Conservation (phyloP, 192 early-diverging fungal genomes). For the Phycomyces blakesleeanus region DNA sequence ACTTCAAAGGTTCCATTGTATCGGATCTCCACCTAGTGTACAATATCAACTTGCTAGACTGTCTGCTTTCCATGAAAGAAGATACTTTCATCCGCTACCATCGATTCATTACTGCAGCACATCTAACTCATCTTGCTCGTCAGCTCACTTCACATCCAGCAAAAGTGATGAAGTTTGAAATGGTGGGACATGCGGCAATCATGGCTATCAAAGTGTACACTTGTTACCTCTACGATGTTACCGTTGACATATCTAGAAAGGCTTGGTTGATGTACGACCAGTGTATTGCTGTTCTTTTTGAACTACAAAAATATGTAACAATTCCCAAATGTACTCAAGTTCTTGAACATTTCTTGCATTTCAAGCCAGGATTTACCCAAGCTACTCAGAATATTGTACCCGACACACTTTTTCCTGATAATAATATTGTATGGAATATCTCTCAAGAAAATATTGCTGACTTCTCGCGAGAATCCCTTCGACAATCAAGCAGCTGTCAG, state of each 20-base stretch:
- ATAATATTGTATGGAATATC: no score
- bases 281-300: background rate
- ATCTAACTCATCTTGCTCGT: background rate
- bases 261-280: slow-evolving; percentile 5
- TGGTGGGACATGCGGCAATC: slow-evolving; percentile 2
- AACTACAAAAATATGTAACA: background rate
- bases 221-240: background rate
- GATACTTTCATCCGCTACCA: background rate
- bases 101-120: background rate
- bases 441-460: no score
- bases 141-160: background rate
- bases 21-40: background rate
- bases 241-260: background rate
- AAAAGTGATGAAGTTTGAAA: background rate
- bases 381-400: no score
- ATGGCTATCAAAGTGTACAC: background rate
- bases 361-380: no score
- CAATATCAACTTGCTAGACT: background rate
- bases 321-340: background rate
- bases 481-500: no score
- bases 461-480: no score
- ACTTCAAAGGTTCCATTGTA: background rate
- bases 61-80: background rate
- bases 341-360: background rate
- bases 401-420: no score